These are phyloP conservation scores for Diphasiastrum complanatum DNA, from an alignment of 83 land plant genomes.

Conservation along the genomic window DNA sequence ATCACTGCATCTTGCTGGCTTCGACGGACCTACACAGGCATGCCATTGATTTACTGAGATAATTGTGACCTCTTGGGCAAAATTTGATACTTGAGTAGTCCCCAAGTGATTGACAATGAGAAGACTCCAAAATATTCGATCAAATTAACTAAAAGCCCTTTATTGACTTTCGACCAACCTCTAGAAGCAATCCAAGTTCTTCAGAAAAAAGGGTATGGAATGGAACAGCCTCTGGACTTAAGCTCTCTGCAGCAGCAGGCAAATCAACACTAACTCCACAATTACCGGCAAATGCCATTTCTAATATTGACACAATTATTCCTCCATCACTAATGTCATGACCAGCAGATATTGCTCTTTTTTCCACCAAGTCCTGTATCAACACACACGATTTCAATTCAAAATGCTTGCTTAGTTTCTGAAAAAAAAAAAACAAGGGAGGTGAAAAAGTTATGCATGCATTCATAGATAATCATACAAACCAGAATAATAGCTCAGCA, in stretches of 20 bases:
- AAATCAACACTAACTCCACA: constrained; percentile 69
- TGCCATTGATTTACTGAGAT: constrained; percentile 31
- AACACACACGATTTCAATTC: background rate
- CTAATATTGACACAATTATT: constrained; percentile 54
- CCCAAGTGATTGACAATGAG: background rate
- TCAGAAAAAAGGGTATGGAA: constrained; percentile 74
- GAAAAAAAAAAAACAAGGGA: constrained; percentile 1
- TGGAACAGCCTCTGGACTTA: background rate
- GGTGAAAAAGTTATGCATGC: no score
- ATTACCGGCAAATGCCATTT: constrained; percentile 97
- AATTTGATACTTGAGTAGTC: background rate
- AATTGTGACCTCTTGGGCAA: background rate
- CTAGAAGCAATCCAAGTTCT: constrained; percentile 82
- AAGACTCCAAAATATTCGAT: background rate
- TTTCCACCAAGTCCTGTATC: constrained; percentile 53
- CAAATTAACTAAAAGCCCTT: background rate
- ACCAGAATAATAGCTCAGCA: no score
- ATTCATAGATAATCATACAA: no score
- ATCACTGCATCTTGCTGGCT: constrained; percentile 23
- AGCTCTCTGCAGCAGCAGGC: constrained; percentile 23
- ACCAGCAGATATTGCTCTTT: constrained; percentile 67
- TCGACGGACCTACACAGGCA: constrained; percentile 23
- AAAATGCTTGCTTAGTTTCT: background rate
- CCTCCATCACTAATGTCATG: constrained; percentile 99
- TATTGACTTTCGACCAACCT: constrained; percentile 34